phyloP scores from a whole-genome alignment of 2,329 filamentous ascomycete species.

The Talaromyces atroroseus region DNA sequence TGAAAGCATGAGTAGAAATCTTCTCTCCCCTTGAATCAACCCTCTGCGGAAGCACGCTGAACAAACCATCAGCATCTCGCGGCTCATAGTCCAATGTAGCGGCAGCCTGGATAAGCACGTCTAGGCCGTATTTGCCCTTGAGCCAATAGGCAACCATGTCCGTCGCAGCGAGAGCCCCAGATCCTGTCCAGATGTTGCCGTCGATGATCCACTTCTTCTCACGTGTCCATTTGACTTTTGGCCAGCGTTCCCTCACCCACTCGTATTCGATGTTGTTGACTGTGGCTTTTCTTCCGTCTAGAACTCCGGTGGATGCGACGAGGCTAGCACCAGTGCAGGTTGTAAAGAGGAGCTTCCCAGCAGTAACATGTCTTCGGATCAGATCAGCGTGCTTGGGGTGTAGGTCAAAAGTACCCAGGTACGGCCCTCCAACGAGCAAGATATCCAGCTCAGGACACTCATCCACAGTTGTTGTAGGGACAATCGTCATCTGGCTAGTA shows the following conservation, averaged over 20 bases:
- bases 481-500: constrained; percentile 20
- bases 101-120: constrained; percentile 21
- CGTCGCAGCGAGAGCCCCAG: constrained; percentile 44
- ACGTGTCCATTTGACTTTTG: constrained; percentile 42
- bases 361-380: constrained; percentile 30
- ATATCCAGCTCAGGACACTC: constrained; percentile 34
- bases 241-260: constrained; percentile 26
- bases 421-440: constrained; percentile 33
- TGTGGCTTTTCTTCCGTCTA: constrained; percentile 42
- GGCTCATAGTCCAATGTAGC: constrained; percentile 33
- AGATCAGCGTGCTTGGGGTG: constrained; percentile 27
- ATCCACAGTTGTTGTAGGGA: constrained; percentile 29
- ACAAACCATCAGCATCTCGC: constrained; percentile 28
- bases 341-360: constrained; percentile 29
- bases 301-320: constrained; percentile 27
- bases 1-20: constrained; percentile 22
- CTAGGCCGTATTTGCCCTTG: constrained; percentile 29
- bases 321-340: constrained; percentile 17
- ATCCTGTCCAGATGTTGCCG: constrained; percentile 45
- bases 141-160: constrained; percentile 42
- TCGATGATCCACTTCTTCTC: constrained; percentile 44
- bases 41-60: constrained; percentile 23
- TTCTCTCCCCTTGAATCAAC: constrained; percentile 27
- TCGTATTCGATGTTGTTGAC: constrained; percentile 35
- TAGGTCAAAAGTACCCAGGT: constrained; percentile 23